Conservation (phyloP, 495 filamentous ascomycete genomes). For the Geoglossum glabrum region DNA sequence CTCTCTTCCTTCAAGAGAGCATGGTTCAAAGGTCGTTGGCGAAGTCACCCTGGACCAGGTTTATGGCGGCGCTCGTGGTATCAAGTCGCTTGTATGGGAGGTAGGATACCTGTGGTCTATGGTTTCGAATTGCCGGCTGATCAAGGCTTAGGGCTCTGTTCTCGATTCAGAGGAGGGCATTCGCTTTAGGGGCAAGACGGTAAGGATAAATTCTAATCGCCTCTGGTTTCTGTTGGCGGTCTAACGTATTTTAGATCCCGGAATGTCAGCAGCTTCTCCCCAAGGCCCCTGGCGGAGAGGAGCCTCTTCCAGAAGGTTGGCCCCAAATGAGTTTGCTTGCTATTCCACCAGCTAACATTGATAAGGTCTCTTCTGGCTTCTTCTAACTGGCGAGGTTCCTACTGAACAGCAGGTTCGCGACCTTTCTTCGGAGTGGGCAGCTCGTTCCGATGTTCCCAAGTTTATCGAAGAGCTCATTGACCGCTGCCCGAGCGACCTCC, state of each 20-base stretch:
- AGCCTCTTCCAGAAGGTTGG: slow-evolving; percentile 85
- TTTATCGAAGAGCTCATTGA: slow-evolving; percentile 98
- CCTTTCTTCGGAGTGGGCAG: slow-evolving; percentile 95
- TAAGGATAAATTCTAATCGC: slow-evolving; percentile 18
- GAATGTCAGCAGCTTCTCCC: slow-evolving; percentile 95
- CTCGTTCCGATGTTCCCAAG: slow-evolving; percentile 85
- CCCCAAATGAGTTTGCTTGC: background rate
- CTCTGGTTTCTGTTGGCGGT: slow-evolving; percentile 10
- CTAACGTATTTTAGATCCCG: slow-evolving; percentile 40
- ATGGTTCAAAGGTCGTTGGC: slow-evolving; percentile 84
- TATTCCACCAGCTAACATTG: slow-evolving; percentile 10
- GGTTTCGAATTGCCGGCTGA: background rate
- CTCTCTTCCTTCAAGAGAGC: slow-evolving; percentile 39
- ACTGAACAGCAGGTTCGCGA: slow-evolving; percentile 94
- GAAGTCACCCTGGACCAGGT: slow-evolving; percentile 99
- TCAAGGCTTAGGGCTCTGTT: slow-evolving; percentile 51
- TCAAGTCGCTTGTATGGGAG: slow-evolving; percentile 97
- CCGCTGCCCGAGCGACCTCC: slow-evolving; percentile 92
- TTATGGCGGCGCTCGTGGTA: slow-evolving; percentile 95
- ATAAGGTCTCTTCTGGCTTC: slow-evolving; percentile 92
- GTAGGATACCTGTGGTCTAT: slow-evolving; percentile 17
- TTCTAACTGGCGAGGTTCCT: slow-evolving; percentile 91
- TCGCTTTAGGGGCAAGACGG: slow-evolving; percentile 91
- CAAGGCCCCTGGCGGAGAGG: slow-evolving; percentile 84
- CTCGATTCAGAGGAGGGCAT: slow-evolving; percentile 97